Percentiles rank a stretch among this genome's conserved stretches.
These are phyloP conservation scores for Onygena corvina DNA, from an alignment of 2,329 filamentous ascomycete genomes.

Conservation along the genomic window DNA sequence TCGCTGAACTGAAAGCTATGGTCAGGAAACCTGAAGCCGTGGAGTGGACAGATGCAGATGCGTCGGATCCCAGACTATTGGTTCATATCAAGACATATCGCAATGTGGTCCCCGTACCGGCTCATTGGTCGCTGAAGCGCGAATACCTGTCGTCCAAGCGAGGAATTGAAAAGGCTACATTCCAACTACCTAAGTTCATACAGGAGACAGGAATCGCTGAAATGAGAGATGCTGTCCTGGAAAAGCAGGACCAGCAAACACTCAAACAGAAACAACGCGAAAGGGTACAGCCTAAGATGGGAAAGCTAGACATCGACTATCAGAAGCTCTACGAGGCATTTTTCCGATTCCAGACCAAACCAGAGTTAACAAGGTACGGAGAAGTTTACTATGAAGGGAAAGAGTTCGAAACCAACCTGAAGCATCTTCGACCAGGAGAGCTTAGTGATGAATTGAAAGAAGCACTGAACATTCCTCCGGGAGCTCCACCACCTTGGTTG, in stretches of 20 bases:
- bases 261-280: slow-evolving; percentile 94
- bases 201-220: slow-evolving; percentile 94
- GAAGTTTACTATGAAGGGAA: slow-evolving; percentile 99
- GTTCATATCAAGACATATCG: slow-evolving; percentile 91
- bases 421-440: slow-evolving; percentile 80
- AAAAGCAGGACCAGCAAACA: slow-evolving; percentile 85
- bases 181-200: slow-evolving; percentile 89
- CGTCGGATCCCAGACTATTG: slow-evolving; percentile 73
- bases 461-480: slow-evolving; percentile 83
- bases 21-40: slow-evolving; percentile 87
- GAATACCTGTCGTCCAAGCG: slow-evolving; percentile 96
- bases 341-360: slow-evolving; percentile 95
- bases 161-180: slow-evolving; percentile 89
- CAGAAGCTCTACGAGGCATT: slow-evolving; percentile 97
- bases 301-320: slow-evolving; percentile 95
- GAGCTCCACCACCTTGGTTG: slow-evolving; percentile 89
- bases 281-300: slow-evolving; percentile 88
- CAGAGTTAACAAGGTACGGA: slow-evolving; percentile 81
- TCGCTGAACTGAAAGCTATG: slow-evolving; percentile 87
- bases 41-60: slow-evolving; percentile 93
- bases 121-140: slow-evolving; percentile 89
- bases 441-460: slow-evolving; percentile 81
- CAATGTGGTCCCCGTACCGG: slow-evolving; percentile 88
- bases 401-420: slow-evolving; percentile 89
- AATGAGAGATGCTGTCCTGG: slow-evolving; percentile 91